A percentile compares a stretch with the other conserved stretches of the same genome.
These are phyloP conservation scores for Oleoguttula mirabilis DNA, from an alignment of 495 filamentous ascomycete species.

Conservation along the genomic window DNA sequence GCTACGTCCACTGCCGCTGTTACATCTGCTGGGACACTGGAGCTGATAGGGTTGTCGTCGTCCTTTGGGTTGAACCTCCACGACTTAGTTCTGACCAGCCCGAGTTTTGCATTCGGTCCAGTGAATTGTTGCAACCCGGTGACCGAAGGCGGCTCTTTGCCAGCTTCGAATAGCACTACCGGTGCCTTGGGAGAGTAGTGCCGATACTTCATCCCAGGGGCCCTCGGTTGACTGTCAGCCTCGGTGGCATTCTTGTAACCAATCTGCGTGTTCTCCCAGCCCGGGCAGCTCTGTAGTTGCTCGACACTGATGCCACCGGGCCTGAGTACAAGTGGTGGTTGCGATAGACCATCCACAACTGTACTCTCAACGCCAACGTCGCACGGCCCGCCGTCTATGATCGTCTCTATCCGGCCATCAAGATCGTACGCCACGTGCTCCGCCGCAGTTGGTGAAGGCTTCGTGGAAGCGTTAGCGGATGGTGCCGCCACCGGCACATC, in stretches of 20 bases:
- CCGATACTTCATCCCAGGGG: slow-evolving; percentile 97
- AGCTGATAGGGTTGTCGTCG: slow-evolving; percentile 4
- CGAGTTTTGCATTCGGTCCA: slow-evolving; percentile 24
- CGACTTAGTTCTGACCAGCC: slow-evolving; percentile 28
- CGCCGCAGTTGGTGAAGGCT: slow-evolving; percentile 80
- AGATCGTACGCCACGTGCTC: slow-evolving; percentile 81
- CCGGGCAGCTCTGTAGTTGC: slow-evolving; percentile 55
- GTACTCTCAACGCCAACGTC: slow-evolving; percentile 90
- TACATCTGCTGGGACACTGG: neutral
- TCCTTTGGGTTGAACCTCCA: slow-evolving; percentile 21
- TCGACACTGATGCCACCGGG: slow-evolving; percentile 90
- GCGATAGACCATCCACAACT: slow-evolving; percentile 78
- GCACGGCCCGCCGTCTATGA: slow-evolving; percentile 81
- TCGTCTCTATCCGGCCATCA: slow-evolving; percentile 67
- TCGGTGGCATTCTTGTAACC: slow-evolving; percentile 62
- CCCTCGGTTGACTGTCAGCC: slow-evolving; percentile 50
- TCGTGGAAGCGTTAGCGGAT: slow-evolving; percentile 86
- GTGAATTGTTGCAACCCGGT: slow-evolving; percentile 21
- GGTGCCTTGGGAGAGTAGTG: slow-evolving; percentile 89
- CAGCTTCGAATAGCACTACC: slow-evolving; percentile 67
- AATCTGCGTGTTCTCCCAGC: slow-evolving; percentile 66
- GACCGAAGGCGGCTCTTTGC: slow-evolving; percentile 27
- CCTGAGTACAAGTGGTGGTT: slow-evolving; percentile 68
- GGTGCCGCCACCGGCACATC: slow-evolving; percentile 80
- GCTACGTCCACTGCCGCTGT: neutral